Evolutionary conservation across 345 rosid genomes (phyloP).

Genomic region (Eutrema yunnanense): DNA sequence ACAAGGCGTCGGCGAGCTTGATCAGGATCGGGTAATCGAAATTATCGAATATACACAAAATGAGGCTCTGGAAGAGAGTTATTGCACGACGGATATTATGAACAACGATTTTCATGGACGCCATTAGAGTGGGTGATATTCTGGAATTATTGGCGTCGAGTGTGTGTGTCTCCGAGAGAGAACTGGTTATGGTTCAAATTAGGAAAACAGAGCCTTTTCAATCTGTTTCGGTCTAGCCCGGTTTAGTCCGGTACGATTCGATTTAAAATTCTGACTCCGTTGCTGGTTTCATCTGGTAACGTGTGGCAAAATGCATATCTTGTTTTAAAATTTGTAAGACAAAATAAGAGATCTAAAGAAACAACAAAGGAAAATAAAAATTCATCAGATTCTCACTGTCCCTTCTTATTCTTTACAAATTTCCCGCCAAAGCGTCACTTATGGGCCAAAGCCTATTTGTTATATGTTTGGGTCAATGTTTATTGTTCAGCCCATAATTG

Average conservation of each 20-base stretch:
- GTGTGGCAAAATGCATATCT: background rate
- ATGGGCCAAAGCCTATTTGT: slow-evolving; percentile 5
- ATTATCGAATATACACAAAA: slow-evolving; percentile 14
- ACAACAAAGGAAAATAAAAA: background rate
- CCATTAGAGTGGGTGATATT: slow-evolving; percentile 8
- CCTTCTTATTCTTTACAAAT: background rate
- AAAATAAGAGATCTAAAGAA: background rate
- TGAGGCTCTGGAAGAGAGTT: background rate
- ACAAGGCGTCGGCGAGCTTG: slow-evolving; percentile 30
- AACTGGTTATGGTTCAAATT: slow-evolving; percentile 1
- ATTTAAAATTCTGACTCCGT: background rate
- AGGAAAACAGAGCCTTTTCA: background rate
- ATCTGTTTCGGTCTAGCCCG: background rate
- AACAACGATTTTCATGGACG: slow-evolving; percentile 13
- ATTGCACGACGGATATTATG: background rate
- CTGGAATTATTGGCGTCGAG: background rate
- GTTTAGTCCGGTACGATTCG: background rate
- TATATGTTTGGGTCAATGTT: background rate
- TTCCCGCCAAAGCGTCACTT: background rate
- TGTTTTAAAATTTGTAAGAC: no score
- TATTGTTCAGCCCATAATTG: background rate
- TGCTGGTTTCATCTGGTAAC: background rate
- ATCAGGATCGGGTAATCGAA: slow-evolving; percentile 34
- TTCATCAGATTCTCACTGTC: background rate
- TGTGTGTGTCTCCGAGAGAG: background rate